Evolutionary conservation across 768 basidiomycete species (phyloP).

Genomic region (Amanita polypyramis): DNA sequence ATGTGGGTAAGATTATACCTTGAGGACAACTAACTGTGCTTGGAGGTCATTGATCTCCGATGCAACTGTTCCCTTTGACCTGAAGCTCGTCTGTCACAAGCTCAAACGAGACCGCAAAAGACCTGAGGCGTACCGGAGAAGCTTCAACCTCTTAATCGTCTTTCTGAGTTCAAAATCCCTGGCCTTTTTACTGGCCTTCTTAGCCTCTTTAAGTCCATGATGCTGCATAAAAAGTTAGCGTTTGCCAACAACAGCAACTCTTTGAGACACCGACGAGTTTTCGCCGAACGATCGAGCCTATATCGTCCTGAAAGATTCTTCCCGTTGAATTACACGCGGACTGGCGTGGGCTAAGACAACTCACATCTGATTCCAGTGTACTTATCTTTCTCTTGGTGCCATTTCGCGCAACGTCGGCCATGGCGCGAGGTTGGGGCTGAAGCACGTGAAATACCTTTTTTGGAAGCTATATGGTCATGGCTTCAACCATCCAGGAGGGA

Average conservation of each 20-base stretch:
- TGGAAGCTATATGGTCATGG: conserved; percentile 1
- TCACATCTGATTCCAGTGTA: conserved; percentile 24
- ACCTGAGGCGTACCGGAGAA: conserved; percentile 37
- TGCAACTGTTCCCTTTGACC: conserved; percentile 27
- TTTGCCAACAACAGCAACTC: not conserved
- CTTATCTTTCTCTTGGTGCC: conserved; percentile 35
- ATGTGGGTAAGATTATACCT: conserved; percentile 32
- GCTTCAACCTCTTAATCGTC: conserved; percentile 74
- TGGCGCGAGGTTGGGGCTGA: conserved; percentile 4
- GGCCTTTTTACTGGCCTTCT: conserved; percentile 72
- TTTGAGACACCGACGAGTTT: conserved; percentile 40
- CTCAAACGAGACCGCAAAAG: not conserved
- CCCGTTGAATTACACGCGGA: not conserved
- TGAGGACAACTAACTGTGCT: conserved; percentile 48
- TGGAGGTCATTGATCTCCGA: conserved; percentile 40
- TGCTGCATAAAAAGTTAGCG: conserved; percentile 37
- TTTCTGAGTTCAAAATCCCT: conserved; percentile 75
- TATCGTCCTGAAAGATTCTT: conserved; percentile 18
- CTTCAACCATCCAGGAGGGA: conserved; percentile 28
- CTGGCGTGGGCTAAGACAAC: no score
- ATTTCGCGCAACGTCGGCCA: conserved; percentile 13
- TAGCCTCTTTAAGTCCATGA: conserved; percentile 61
- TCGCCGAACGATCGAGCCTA: conserved; percentile 31
- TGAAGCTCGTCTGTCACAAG: conserved; percentile 10
- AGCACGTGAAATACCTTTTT: conserved; percentile 3